Evolutionary conservation across 257 asterid genomes (phyloP).

Genomic region (Salvia hispanica): DNA sequence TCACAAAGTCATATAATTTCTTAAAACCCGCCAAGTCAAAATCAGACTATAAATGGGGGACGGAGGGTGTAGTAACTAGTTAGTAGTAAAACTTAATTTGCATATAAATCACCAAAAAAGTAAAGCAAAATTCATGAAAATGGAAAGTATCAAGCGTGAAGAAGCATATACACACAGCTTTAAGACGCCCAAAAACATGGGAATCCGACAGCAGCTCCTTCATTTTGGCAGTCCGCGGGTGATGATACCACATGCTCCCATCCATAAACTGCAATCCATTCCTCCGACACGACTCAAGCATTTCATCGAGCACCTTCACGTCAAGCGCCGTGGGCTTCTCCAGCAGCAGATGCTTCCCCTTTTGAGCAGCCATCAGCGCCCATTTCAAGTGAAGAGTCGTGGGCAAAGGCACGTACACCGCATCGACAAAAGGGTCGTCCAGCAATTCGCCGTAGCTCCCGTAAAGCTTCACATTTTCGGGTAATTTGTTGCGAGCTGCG

Average conservation of each 20-base stretch:
- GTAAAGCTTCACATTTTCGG: conserved; percentile 50
- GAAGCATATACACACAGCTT: conserved; percentile 45
- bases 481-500: conserved; percentile 47
- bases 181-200: conserved; percentile 54
- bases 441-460: conserved; percentile 63
- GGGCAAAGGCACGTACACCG: conserved; percentile 80
- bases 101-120: no score
- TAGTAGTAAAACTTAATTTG: no score
- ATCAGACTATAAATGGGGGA: no score
- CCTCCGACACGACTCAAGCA: conserved; percentile 50
- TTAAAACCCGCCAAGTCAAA: no score
- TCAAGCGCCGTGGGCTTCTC: conserved; percentile 80
- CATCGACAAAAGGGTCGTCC: conserved; percentile 71
- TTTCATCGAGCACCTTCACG: conserved; percentile 54
- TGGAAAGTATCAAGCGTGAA: background rate
- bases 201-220: conserved; percentile 52
- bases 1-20: no score
- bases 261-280: conserved; percentile 88
- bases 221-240: conserved; percentile 72
- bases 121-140: no score
- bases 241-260: conserved; percentile 92
- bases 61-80: no score
- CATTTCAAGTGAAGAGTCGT: conserved; percentile 67
- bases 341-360: conserved; percentile 68
- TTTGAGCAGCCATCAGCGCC: conserved; percentile 71